These are phyloP conservation scores for Arthrobotrys sinensis DNA, from an alignment of 2,329 filamentous ascomycete genomes.

Conservation along the genomic window DNA sequence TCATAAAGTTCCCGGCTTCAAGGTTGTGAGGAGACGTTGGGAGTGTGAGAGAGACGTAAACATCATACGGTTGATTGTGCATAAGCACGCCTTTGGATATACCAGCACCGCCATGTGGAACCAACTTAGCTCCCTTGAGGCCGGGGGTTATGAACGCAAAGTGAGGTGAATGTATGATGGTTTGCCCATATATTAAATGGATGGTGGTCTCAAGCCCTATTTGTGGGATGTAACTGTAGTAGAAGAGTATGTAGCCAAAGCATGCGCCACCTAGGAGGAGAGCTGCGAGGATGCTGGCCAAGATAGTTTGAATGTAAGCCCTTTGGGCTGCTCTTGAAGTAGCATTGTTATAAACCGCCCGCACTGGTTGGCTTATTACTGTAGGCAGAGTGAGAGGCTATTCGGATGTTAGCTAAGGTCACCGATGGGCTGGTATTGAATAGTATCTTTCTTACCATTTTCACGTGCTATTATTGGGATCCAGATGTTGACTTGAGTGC, in stretches of 20 bases:
- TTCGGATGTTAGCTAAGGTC: slow-evolving; percentile 22
- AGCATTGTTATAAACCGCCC: slow-evolving; percentile 64
- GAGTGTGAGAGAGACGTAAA: slow-evolving; percentile 80
- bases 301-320: slow-evolving; percentile 74
- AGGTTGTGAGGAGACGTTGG: slow-evolving; percentile 84
- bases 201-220: slow-evolving; percentile 76
- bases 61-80: slow-evolving; percentile 85
- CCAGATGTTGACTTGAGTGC: background rate
- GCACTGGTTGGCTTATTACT: slow-evolving; percentile 17
- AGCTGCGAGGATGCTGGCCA: slow-evolving; percentile 69
- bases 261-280: slow-evolving; percentile 74
- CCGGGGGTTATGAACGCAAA: slow-evolving; percentile 30
- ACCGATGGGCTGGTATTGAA: background rate
- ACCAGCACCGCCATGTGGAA: slow-evolving; percentile 72
- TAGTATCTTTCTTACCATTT: slow-evolving; percentile 37
- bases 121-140: slow-evolving; percentile 19
- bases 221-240: slow-evolving; percentile 78
- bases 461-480: slow-evolving; percentile 33
- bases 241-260: slow-evolving; percentile 77
- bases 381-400: slow-evolving; percentile 36
- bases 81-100: slow-evolving; percentile 73
- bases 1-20: slow-evolving; percentile 92
- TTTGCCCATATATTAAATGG: slow-evolving; percentile 77
- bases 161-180: slow-evolving; percentile 49
- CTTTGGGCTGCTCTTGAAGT: slow-evolving; percentile 76